phyloP scores from a whole-genome alignment of 1,284 basidiomycete genomes.

The Sporisorium exsertum region DNA sequence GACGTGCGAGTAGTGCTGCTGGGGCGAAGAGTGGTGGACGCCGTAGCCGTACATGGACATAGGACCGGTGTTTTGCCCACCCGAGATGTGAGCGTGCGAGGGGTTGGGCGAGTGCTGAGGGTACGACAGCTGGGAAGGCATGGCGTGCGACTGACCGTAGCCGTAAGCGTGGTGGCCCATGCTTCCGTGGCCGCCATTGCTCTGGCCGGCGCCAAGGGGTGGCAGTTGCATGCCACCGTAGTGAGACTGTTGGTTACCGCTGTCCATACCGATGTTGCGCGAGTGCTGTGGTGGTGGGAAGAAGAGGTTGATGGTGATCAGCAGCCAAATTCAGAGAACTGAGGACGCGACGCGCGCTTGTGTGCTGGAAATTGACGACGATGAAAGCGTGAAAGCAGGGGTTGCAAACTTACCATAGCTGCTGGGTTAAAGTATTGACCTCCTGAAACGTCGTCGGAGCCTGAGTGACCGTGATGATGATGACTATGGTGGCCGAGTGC shows the following conservation, averaged over 20 bases:
- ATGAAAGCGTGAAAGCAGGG: neutral
- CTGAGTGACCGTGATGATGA: conserved; percentile 41
- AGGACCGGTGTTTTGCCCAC: conserved; percentile 42
- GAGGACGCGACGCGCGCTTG: conserved; percentile 7
- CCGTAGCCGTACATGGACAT: conserved; percentile 58
- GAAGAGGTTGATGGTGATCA: conserved; percentile 2
- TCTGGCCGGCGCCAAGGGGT: conserved; percentile 49
- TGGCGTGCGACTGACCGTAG: conserved; percentile 48
- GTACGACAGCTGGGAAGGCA: conserved; percentile 53
- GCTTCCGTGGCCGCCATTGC: conserved; percentile 47
- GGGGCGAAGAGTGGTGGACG: conserved; percentile 47
- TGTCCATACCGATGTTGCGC: conserved; percentile 49
- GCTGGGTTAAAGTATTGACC: conserved; percentile 55
- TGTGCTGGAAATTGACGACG: neutral
- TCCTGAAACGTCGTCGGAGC: conserved; percentile 46
- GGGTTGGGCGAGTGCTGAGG: conserved; percentile 53
- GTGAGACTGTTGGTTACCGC: conserved; percentile 38
- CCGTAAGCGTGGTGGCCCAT: conserved; percentile 54
- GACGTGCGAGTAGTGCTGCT: conserved; percentile 55
- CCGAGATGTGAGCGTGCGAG: conserved; percentile 46
- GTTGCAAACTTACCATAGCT: conserved; percentile 44
- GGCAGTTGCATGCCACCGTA: conserved; percentile 57
- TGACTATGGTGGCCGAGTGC: conserved; percentile 48
- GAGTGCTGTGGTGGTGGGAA: conserved; percentile 26
- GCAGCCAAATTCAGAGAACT: neutral